Evolutionary conservation across 2,329 filamentous ascomycete species (phyloP).

Genomic region (Didymella pomorum): DNA sequence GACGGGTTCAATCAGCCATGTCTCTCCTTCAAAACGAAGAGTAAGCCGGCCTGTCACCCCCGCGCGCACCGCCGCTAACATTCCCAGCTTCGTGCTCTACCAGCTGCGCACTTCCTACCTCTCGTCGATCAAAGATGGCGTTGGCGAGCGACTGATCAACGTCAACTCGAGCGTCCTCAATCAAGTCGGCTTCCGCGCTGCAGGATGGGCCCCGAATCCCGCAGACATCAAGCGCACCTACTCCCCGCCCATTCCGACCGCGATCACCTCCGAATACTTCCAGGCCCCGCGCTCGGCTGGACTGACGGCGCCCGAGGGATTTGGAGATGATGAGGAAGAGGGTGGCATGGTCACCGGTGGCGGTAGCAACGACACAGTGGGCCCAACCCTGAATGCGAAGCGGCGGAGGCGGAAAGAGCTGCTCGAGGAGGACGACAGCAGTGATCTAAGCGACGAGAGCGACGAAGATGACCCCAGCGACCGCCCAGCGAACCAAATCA

Average conservation of each 20-base stretch:
- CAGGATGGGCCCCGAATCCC: constrained; percentile 78
- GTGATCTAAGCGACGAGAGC: constrained; percentile 83
- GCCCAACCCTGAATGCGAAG: constrained; percentile 68
- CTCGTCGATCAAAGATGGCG: constrained; percentile 80
- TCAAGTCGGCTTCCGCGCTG: constrained; percentile 80
- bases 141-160: constrained; percentile 83
- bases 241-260: constrained; percentile 85
- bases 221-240: constrained; percentile 82
- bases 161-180: constrained; percentile 82
- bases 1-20: constrained; percentile 43
- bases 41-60: constrained; percentile 36
- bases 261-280: constrained; percentile 84
- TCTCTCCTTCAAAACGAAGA: constrained; percentile 57
- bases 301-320: constrained; percentile 60
- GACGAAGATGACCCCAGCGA: constrained; percentile 73
- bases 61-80: constrained; percentile 29
- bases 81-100: constrained; percentile 76
- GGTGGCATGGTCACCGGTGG: constrained; percentile 74
- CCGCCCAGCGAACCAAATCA: constrained; percentile 84
- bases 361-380: constrained; percentile 71
- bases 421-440: constrained; percentile 85
- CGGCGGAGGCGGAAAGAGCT: constrained; percentile 75
- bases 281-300: constrained; percentile 70
- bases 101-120: constrained; percentile 83
- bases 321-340: constrained; percentile 76